These are phyloP conservation scores for Apophysomyces ossiformis DNA, from an alignment of 371 early-diverging fungal genomes.

Conservation along the genomic window DNA sequence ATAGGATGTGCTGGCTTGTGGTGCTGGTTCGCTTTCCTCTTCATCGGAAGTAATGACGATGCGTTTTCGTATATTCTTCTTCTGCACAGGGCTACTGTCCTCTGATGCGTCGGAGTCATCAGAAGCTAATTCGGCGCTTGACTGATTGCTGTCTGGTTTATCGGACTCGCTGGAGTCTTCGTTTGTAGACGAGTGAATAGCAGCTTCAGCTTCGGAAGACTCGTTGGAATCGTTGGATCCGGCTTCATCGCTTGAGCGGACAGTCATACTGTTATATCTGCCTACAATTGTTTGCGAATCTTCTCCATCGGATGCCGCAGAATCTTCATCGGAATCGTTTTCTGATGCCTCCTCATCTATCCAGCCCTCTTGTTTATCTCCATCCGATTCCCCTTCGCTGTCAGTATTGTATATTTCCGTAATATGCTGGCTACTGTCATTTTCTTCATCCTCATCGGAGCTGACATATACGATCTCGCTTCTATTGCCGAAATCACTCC, in stretches of 20 bases:
- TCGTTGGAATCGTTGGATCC: too few relatives aligned
- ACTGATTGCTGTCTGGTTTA: not conserved
- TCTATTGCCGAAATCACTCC: not conserved
- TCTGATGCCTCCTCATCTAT: too few relatives aligned
- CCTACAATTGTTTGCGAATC: too few relatives aligned
- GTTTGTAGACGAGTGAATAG: not conserved
- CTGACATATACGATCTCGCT: not conserved
- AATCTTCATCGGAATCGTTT: too few relatives aligned
- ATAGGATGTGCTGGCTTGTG: not conserved
- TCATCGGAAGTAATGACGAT: constrained; percentile 1
- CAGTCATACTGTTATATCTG: too few relatives aligned
- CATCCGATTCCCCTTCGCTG: too few relatives aligned
- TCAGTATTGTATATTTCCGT: too few relatives aligned
- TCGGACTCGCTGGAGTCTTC: not conserved
- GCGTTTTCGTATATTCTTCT: not conserved
- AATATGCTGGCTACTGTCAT: not conserved
- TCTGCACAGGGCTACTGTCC: not conserved
- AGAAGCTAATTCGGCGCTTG: not conserved
- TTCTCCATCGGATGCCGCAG: too few relatives aligned
- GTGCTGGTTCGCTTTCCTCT: not conserved
- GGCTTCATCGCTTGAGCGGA: too few relatives aligned
- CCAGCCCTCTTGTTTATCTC: too few relatives aligned
- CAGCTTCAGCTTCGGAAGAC: too few relatives aligned
- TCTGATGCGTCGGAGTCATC: not conserved
- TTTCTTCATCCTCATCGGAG: not conserved